phyloP scores from a whole-genome alignment of 2,329 filamentous ascomycete genomes.

The Colletotrichum godetiae region DNA sequence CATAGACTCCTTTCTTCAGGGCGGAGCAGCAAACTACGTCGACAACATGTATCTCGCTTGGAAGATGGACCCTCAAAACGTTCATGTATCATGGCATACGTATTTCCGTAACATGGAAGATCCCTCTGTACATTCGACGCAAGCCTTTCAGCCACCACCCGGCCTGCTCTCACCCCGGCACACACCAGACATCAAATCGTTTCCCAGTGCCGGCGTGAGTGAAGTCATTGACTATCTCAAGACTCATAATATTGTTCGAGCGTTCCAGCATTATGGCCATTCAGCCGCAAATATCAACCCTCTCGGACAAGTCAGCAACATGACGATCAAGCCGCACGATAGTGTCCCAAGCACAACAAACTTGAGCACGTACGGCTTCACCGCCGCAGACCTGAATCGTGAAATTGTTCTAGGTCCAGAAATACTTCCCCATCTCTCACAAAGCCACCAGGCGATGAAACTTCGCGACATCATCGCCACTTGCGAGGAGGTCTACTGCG shows the following conservation, averaged over 20 bases:
- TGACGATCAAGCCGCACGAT: constrained; percentile 81
- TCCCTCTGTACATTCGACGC: constrained; percentile 95
- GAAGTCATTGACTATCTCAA: constrained; percentile 96
- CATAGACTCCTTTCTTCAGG: constrained; percentile 91
- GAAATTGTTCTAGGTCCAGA: constrained; percentile 93
- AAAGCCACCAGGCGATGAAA: constrained; percentile 93
- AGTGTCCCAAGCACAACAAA: constrained; percentile 87
- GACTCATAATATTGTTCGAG: constrained; percentile 94
- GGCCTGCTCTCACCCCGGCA: constrained; percentile 88
- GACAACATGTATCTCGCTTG: constrained; percentile 99
- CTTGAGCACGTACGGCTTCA: constrained; percentile 93
- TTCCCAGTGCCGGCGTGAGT: constrained; percentile 72
- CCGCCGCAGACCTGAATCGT: constrained; percentile 89
- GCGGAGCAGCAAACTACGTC: constrained; percentile 97
- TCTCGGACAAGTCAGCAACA: constrained; percentile 87
- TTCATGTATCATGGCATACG: constrained; percentile 97
- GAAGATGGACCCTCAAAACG: constrained; percentile 91
- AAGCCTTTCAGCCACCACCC: constrained; percentile 95
- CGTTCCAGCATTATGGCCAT: constrained; percentile 96
- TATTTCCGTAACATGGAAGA: constrained; percentile 99
- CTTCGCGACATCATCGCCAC: constrained; percentile 91
- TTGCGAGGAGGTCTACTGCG: constrained; percentile 95
- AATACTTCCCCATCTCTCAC: constrained; percentile 93
- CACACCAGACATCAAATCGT: constrained; percentile 74
- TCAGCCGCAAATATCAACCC: constrained; percentile 98